A percentile compares a stretch with the other conserved stretches of the same genome.
Conservation (phyloP, 1,284 basidiomycete species). For the Kalmanozyma brasiliensis region DNA sequence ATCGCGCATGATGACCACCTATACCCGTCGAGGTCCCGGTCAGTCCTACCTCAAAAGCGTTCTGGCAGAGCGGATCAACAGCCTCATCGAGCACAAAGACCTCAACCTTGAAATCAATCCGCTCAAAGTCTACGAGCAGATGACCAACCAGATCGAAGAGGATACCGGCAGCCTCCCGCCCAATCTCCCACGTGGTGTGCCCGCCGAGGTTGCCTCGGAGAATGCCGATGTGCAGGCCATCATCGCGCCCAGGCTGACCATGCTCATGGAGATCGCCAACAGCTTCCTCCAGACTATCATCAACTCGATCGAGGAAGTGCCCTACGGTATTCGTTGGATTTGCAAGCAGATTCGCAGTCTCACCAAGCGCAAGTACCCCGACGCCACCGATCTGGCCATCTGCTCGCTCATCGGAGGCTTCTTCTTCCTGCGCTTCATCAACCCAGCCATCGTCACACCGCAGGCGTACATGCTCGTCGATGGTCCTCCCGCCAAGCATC, state of each 20-base stretch:
- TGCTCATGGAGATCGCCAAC: slow-evolving; percentile 99
- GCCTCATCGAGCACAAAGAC: slow-evolving; percentile 97
- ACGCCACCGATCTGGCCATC: slow-evolving; percentile 95
- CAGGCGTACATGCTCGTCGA: slow-evolving; percentile 99
- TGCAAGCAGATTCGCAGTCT: slow-evolving; percentile 98
- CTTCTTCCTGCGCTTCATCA: slow-evolving; percentile 99
- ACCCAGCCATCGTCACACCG: slow-evolving; percentile 99
- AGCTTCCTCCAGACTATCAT: slow-evolving; percentile 97
- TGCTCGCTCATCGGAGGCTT: slow-evolving; percentile 98
- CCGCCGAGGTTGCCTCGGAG: slow-evolving; percentile 90
- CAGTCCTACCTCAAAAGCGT: slow-evolving; percentile 97
- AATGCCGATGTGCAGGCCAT: slow-evolving; percentile 96
- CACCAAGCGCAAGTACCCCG: slow-evolving; percentile 97
- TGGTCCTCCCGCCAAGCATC: slow-evolving; percentile 95
- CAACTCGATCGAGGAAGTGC: slow-evolving; percentile 94
- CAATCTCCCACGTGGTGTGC: slow-evolving; percentile 88
- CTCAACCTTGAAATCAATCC: slow-evolving; percentile 98
- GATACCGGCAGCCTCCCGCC: slow-evolving; percentile 89
- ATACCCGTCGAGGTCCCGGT: slow-evolving; percentile 95
- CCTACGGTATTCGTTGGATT: slow-evolving; percentile 99
- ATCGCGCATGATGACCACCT: slow-evolving; percentile 99
- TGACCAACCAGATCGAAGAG: slow-evolving; percentile 87
- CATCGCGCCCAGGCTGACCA: slow-evolving; percentile 92
- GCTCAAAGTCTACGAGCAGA: slow-evolving; percentile 77
- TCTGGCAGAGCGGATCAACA: slow-evolving; percentile 95